These are phyloP conservation scores for Crithidia expoeki DNA, from an alignment of 208 protist species.

Conservation along the genomic window DNA sequence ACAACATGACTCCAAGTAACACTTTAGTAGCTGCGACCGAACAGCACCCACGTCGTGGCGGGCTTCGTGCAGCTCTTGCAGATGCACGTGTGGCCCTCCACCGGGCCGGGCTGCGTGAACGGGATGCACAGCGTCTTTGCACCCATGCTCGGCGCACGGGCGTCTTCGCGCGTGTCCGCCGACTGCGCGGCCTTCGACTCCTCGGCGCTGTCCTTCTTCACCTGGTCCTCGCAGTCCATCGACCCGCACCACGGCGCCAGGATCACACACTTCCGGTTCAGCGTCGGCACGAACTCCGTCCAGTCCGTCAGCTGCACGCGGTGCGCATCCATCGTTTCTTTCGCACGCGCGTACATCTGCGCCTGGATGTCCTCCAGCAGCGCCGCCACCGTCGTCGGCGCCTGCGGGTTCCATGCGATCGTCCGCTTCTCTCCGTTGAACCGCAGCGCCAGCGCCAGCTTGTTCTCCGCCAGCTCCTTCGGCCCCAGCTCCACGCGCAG, in stretches of 20 bases:
- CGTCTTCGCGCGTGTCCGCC: constrained; percentile 66
- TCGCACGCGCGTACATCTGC: constrained; percentile 80
- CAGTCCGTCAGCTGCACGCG: constrained; percentile 77
- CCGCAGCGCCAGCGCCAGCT: constrained; percentile 66
- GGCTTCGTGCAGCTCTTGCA: constrained; percentile 79
- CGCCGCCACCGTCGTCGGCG: constrained; percentile 18
- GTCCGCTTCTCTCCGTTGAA: constrained; percentile 69
- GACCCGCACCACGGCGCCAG: constrained; percentile 93
- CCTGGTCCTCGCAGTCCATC: constrained; percentile 92
- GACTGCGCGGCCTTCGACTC: constrained; percentile 71
- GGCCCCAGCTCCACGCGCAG: constrained; percentile 98
- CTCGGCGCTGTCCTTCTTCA: constrained; percentile 94
- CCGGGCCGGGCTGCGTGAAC: constrained; percentile 87
- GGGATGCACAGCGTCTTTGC: constrained; percentile 98
- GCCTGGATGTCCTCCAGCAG: constrained; percentile 94
- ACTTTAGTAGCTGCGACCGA: constrained; percentile 84
- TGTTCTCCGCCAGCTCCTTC: constrained; percentile 91
- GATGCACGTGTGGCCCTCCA: constrained; percentile 89
- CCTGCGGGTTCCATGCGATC: constrained; percentile 62
- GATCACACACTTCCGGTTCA: constrained; percentile 91
- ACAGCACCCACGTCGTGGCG: constrained; percentile 81
- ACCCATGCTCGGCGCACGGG: constrained; percentile 92
- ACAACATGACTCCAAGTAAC: too few species aligned
- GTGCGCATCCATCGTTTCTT: constrained; percentile 51
- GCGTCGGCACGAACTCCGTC: constrained; percentile 89